phyloP scores from a whole-genome alignment of 2,329 filamentous ascomycete genomes.

The Penicillium sclerotigenum region DNA sequence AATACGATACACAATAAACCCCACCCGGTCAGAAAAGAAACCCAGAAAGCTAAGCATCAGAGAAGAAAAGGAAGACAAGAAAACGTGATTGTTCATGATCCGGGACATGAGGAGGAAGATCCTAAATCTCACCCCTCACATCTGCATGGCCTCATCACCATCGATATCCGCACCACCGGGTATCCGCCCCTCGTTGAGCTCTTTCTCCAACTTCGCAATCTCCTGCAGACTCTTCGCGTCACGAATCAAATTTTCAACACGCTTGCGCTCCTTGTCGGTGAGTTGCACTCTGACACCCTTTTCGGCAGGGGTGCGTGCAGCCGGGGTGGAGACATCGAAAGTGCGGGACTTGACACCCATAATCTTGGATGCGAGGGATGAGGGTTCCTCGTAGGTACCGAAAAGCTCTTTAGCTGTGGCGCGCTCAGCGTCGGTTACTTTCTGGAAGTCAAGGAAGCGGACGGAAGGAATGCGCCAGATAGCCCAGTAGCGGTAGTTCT shows the following conservation, averaged over 20 bases:
- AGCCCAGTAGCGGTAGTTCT: conserved; percentile 92
- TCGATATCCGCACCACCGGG: conserved; percentile 58
- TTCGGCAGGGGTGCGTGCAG: conserved; percentile 43
- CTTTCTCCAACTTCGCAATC: conserved; percentile 86
- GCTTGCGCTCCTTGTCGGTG: conserved; percentile 82
- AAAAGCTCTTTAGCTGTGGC: conserved; percentile 75
- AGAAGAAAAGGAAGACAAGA: conserved; percentile 11
- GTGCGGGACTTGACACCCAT: conserved; percentile 78
- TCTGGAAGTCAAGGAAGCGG: conserved; percentile 87
- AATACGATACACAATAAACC: conserved; percentile 13
- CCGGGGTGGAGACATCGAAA: conserved; percentile 54
- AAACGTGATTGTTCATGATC: conserved; percentile 11
- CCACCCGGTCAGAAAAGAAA: conserved; percentile 10
- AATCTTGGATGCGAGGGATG: conserved; percentile 77
- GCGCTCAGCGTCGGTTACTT: conserved; percentile 84
- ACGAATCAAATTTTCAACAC: conserved; percentile 80
- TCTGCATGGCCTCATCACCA: conserved; percentile 38
- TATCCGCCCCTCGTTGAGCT: conserved; percentile 82
- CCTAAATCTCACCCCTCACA: conserved; percentile 22
- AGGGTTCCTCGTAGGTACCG: conserved; percentile 72
- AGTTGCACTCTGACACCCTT: conserved; percentile 77
- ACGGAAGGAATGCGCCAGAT: conserved; percentile 82
- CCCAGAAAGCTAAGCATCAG: conserved; percentile 11
- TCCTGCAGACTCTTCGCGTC: conserved; percentile 87
- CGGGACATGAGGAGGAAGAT: neutral